phyloP scores from a whole-genome alignment of 768 basidiomycete genomes.

The Suillus luteus region DNA sequence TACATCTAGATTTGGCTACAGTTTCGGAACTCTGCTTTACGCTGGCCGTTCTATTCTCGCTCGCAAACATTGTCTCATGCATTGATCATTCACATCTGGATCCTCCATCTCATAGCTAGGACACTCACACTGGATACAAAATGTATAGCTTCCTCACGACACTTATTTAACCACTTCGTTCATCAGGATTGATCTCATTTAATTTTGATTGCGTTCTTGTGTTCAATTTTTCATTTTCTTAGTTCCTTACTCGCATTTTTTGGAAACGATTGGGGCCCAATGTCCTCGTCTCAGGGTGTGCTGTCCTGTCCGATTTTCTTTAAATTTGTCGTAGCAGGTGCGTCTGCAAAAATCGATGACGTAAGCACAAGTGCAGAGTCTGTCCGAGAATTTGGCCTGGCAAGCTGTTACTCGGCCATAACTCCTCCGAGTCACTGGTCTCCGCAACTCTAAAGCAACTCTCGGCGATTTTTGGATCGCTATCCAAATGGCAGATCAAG shows the following conservation, averaged over 20 bases:
- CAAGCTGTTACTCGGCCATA: not conserved
- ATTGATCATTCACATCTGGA: slow-evolving; percentile 3
- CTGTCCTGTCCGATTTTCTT: not conserved
- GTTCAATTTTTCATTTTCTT: not conserved
- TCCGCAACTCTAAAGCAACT: not conserved
- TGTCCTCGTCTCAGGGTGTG: not conserved
- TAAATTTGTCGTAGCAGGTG: not conserved
- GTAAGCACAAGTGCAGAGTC: not conserved
- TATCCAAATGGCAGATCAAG: slow-evolving; percentile 21
- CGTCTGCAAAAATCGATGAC: not conserved
- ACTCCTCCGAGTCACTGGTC: not conserved
- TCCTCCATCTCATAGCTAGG: not conserved
- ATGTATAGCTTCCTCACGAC: slow-evolving; percentile 4
- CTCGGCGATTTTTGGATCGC: not conserved
- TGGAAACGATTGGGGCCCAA: not conserved
- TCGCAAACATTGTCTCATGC: not conserved
- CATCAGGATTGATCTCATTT: not conserved
- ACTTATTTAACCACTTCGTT: not conserved
- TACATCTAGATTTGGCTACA: not conserved
- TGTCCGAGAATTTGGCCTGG: not conserved
- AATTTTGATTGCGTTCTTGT: not conserved
- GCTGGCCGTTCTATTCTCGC: not conserved
- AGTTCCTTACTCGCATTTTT: not conserved
- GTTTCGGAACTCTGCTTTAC: not conserved
- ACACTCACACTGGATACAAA: slow-evolving; percentile 7